Evolutionary conservation across 2,329 filamentous ascomycete genomes (phyloP).

Genomic region (Trichoderma sp.): DNA sequence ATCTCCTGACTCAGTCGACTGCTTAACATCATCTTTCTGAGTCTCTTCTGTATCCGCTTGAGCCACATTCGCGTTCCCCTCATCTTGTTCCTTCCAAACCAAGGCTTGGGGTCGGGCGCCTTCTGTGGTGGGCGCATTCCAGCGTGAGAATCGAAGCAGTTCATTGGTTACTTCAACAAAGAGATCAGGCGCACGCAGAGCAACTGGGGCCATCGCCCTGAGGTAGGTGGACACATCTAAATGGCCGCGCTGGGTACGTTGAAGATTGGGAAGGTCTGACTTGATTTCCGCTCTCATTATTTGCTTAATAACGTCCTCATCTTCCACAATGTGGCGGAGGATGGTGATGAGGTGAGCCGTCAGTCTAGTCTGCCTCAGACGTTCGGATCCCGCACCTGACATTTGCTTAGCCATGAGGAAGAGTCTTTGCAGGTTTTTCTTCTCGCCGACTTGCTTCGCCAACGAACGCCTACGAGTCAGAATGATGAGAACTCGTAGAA

Average conservation of each 20-base stretch:
- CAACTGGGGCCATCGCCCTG: conserved; percentile 74
- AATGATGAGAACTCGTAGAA: conserved; percentile 81
- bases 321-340: conserved; percentile 89
- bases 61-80: conserved; percentile 25
- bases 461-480: conserved; percentile 77
- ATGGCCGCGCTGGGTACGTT: conserved; percentile 50
- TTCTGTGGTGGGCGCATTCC: conserved; percentile 44
- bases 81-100: conserved; percentile 43
- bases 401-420: conserved; percentile 97
- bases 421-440: conserved; percentile 82
- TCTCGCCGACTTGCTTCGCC: conserved; percentile 77
- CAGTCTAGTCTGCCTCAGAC: conserved; percentile 60
- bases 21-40: conserved; percentile 52
- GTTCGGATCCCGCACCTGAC: conserved; percentile 73
- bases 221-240: conserved; percentile 73
- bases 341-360: conserved; percentile 75
- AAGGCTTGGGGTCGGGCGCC: conserved; percentile 39
- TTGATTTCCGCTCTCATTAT: conserved; percentile 90
- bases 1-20: conserved; percentile 59
- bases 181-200: conserved; percentile 76
- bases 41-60: conserved; percentile 23
- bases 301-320: conserved; percentile 86
- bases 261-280: conserved; percentile 65
- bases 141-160: conserved; percentile 72
- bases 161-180: conserved; percentile 90